Evolutionary conservation across 441 rosid species (phyloP).

Genomic region (Aquilaria agallochum): DNA sequence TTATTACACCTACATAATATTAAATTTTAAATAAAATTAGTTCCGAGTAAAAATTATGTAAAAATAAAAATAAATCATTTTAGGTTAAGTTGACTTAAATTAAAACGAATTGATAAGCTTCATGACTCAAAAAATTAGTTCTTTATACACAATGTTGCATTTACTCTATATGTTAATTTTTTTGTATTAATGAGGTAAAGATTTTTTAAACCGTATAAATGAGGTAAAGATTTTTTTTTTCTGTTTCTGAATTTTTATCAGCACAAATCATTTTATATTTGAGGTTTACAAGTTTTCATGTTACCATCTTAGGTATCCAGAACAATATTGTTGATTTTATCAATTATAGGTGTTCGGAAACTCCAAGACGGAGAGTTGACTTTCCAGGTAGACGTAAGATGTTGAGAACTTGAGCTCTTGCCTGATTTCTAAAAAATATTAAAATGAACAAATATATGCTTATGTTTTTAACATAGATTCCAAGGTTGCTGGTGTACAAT

Average conservation of each 20-base stretch:
- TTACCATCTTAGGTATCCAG: constrained; percentile 19
- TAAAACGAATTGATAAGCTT: constrained; percentile 14
- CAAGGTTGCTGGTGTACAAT: too few relatives aligned
- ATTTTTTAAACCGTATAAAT: not conserved
- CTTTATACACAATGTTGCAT: constrained; percentile 76
- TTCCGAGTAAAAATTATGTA: too few relatives aligned
- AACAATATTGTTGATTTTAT: constrained; percentile 57
- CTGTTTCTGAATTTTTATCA: not conserved
- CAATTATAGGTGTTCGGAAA: constrained; percentile 43
- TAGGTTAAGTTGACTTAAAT: too few relatives aligned
- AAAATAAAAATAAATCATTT: too few relatives aligned
- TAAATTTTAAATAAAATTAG: too few relatives aligned
- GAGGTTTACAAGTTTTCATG: not conserved
- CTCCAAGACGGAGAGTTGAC: constrained; percentile 55
- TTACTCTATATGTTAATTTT: constrained; percentile 52
- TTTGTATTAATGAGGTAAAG: constrained; percentile 60
- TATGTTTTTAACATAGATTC: too few relatives aligned
- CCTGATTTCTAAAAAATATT: too few relatives aligned
- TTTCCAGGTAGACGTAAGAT: constrained; percentile 39
- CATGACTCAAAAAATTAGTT: constrained; percentile 49
- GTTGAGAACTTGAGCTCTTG: not conserved
- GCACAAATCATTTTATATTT: too few relatives aligned
- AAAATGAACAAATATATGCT: too few relatives aligned
- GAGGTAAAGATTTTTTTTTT: too few relatives aligned
- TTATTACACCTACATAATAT: constrained; percentile 28